A percentile compares a stretch with the other conserved stretches of the same genome.
phyloP scores from a whole-genome alignment of 2,329 filamentous ascomycete genomes.

The Zymoseptoria crescenta region DNA sequence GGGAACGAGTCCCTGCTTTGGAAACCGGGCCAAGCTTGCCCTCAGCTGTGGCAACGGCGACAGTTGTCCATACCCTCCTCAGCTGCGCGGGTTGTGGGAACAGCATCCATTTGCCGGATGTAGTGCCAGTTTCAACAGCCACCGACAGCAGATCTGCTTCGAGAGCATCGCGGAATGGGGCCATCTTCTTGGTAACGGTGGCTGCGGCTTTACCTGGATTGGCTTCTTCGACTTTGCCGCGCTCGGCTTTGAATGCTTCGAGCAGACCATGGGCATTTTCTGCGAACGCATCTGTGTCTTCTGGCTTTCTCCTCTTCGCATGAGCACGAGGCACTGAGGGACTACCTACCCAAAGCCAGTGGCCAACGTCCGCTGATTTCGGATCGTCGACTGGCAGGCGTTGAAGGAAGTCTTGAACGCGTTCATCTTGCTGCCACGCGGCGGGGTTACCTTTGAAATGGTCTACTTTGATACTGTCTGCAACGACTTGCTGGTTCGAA shows the following conservation, averaged over 20 bases:
- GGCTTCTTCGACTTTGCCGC: conserved; percentile 44
- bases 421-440: conserved; percentile 59
- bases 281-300: conserved; percentile 44
- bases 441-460: conserved; percentile 46
- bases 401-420: conserved; percentile 55
- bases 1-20: conserved; percentile 58
- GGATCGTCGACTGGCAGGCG: conserved; percentile 63
- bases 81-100: conserved; percentile 52
- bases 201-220: conserved; percentile 41
- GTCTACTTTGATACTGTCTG: conserved; percentile 43
- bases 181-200: conserved; percentile 33
- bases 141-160: conserved; percentile 52
- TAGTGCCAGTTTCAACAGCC: conserved; percentile 52
- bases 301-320: conserved; percentile 34
- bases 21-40: conserved; percentile 64
- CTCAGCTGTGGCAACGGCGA: conserved; percentile 59
- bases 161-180: conserved; percentile 36
- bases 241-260: conserved; percentile 39
- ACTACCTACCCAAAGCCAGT: conserved; percentile 70
- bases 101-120: conserved; percentile 73
- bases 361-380: conserved; percentile 36
- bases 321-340: conserved; percentile 38
- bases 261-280: conserved; percentile 50
- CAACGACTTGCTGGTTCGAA: conserved; percentile 1
- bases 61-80: conserved; percentile 55